Conservation (phyloP, 2,329 filamentous ascomycete genomes). For the Colletotrichum agaves region DNA sequence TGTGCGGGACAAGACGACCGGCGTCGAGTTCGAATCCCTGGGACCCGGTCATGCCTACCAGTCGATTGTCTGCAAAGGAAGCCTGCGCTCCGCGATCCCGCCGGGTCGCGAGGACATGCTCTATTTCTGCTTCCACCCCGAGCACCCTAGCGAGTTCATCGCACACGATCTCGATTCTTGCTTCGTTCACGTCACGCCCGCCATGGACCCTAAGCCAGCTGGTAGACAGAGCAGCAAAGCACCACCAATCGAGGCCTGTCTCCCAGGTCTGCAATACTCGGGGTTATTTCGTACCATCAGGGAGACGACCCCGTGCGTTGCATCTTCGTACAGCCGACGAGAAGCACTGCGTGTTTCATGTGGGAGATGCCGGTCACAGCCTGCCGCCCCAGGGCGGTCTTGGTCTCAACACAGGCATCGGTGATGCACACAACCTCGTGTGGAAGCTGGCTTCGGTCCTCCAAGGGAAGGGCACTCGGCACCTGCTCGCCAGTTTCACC, state of each 20-base stretch:
- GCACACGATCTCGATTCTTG: constrained; percentile 20
- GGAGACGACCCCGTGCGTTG: constrained; percentile 26
- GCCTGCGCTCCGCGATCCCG: constrained; percentile 25
- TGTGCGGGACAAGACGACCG: constrained; percentile 16
- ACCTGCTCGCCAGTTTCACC: constrained; percentile 19
- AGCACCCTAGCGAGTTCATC: constrained; percentile 29
- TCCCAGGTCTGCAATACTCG: constrained; percentile 20
- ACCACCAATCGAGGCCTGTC: constrained; percentile 28
- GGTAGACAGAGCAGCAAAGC: constrained; percentile 2
- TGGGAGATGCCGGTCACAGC: constrained; percentile 67
- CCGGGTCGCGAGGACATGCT: constrained; percentile 28
- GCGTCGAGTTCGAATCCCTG: constrained; percentile 21
- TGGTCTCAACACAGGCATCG: constrained; percentile 68
- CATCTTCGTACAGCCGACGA: constrained; percentile 13
- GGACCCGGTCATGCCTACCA: constrained; percentile 24
- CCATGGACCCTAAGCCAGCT: constrained; percentile 15
- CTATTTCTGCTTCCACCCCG: constrained; percentile 32
- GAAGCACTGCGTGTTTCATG: constrained; percentile 51
- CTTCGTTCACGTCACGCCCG: constrained; percentile 26
- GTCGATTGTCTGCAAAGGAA: constrained; percentile 25
- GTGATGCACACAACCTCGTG: constrained; percentile 64
- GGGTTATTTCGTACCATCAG: constrained; percentile 26
- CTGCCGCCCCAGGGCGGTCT: constrained; percentile 67
- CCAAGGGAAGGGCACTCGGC: background rate
- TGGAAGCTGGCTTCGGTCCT: constrained; percentile 54